Evolutionary conservation across 2,329 filamentous ascomycete species (phyloP).

Genomic region (Cladosporium colombiae): DNA sequence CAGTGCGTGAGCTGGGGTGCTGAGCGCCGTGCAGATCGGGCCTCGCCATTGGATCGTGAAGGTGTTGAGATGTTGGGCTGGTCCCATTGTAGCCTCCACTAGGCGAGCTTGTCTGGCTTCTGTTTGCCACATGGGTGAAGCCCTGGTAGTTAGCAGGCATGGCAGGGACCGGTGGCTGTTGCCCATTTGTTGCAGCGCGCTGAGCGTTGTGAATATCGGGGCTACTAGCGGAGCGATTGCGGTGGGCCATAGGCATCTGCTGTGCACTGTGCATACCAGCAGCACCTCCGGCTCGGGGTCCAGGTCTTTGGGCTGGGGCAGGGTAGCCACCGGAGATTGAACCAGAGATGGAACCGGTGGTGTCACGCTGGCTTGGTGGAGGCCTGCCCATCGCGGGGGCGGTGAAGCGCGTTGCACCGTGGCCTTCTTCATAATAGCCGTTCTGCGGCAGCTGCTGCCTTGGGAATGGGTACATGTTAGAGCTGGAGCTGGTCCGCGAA

Average conservation of each 20-base stretch:
- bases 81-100: constrained; percentile 18
- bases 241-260: constrained; percentile 50
- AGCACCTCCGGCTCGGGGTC: constrained; percentile 47
- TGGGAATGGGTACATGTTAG: constrained; percentile 78
- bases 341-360: constrained; percentile 50
- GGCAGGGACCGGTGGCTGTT: constrained; percentile 43
- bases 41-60: constrained; percentile 6
- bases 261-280: constrained; percentile 56
- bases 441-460: constrained; percentile 67
- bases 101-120: constrained; percentile 82
- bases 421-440: constrained; percentile 66
- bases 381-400: constrained; percentile 82
- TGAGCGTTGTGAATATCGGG: constrained; percentile 80
- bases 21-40: constrained; percentile 23
- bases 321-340: constrained; percentile 60
- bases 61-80: constrained; percentile 12
- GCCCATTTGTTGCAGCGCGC: constrained; percentile 60
- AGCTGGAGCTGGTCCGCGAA: constrained; percentile 68
- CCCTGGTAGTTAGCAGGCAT: constrained; percentile 36
- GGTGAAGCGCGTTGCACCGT: constrained; percentile 64
- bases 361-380: constrained; percentile 65
- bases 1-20: constrained; percentile 39
- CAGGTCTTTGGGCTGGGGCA: constrained; percentile 43
- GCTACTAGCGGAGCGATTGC: constrained; percentile 87
- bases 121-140: constrained; percentile 50